These are phyloP conservation scores for Diaporthe ilicicola DNA, from an alignment of 2,329 filamentous ascomycete species.

Conservation along the genomic window DNA sequence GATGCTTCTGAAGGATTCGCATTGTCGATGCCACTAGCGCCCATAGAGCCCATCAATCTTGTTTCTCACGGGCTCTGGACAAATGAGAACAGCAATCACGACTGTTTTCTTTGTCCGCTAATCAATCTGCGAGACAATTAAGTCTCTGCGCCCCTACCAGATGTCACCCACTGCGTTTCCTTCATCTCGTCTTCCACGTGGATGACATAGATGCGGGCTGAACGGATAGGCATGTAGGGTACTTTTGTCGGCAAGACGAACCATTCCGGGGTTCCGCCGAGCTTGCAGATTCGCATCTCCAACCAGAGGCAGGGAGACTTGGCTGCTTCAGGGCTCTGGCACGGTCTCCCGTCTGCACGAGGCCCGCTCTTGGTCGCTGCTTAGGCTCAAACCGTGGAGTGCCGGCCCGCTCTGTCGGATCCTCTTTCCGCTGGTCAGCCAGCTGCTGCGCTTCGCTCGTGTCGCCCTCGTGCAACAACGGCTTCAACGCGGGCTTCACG, in stretches of 20 bases:
- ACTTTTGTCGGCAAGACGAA: slow-evolving; percentile 4
- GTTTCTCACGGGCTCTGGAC: slow-evolving; percentile 20
- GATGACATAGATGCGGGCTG: slow-evolving; percentile 1
- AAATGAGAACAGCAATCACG: slow-evolving; percentile 7
- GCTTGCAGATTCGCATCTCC: slow-evolving; percentile 15
- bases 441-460: slow-evolving; percentile 1
- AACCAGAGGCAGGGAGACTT: slow-evolving; percentile 3
- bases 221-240: neutral
- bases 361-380: slow-evolving; percentile 3
- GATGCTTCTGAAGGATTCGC: slow-evolving; percentile 24
- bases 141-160: neutral
- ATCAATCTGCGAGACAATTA: neutral
- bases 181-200: slow-evolving; percentile 9
- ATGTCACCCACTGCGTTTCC: neutral
- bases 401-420: slow-evolving; percentile 14
- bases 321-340: neutral
- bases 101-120: neutral
- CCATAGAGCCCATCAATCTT: slow-evolving; percentile 22
- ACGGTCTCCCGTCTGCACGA: slow-evolving; percentile 12
- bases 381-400: neutral
- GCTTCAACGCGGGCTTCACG: neutral
- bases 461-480: neutral
- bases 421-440: neutral
- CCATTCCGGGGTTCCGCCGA: slow-evolving; percentile 11
- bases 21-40: slow-evolving; percentile 19